phyloP scores from a whole-genome alignment of 768 basidiomycete species.

The Clitopilus hobsonii region DNA sequence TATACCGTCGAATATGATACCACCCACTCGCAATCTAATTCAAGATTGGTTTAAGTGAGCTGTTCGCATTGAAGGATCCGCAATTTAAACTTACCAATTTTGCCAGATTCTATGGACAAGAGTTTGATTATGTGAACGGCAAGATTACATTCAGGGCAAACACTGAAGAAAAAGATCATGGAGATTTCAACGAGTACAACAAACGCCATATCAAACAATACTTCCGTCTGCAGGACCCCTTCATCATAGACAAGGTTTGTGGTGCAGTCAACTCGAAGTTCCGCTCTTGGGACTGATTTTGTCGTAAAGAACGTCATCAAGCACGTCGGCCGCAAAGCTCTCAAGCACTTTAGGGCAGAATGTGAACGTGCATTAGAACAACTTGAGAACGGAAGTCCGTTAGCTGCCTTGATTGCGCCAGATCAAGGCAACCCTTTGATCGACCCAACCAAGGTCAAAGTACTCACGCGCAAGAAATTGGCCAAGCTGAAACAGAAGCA shows the following conservation, averaged over 20 bases:
- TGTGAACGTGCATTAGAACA: background rate
- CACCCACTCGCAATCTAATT: conserved; percentile 19
- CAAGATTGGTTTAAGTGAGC: conserved; percentile 39
- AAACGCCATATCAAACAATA: background rate
- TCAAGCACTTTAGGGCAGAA: background rate
- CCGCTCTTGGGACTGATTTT: conserved; percentile 5
- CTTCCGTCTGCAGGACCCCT: background rate
- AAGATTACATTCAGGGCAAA: background rate
- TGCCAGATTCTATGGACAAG: conserved; percentile 40
- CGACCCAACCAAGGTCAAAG: background rate
- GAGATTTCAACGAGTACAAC: background rate
- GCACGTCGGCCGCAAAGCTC: background rate
- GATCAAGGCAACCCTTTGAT: background rate
- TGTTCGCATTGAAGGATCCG: conserved; percentile 2
- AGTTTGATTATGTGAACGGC: conserved; percentile 26
- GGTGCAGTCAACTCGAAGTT: background rate
- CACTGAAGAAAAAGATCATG: background rate
- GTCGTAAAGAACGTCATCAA: background rate
- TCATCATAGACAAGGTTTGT: background rate
- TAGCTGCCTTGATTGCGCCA: background rate
- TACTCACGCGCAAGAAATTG: background rate
- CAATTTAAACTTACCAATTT: background rate
- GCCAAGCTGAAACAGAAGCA: background rate
- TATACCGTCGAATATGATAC: conserved; percentile 6
- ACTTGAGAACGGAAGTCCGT: background rate